Evolutionary conservation across 352 stramenopile genomes (phyloP), one percentile per base, ranked within the genome.

Genomic region (Globisporangium perplexum): DNA sequence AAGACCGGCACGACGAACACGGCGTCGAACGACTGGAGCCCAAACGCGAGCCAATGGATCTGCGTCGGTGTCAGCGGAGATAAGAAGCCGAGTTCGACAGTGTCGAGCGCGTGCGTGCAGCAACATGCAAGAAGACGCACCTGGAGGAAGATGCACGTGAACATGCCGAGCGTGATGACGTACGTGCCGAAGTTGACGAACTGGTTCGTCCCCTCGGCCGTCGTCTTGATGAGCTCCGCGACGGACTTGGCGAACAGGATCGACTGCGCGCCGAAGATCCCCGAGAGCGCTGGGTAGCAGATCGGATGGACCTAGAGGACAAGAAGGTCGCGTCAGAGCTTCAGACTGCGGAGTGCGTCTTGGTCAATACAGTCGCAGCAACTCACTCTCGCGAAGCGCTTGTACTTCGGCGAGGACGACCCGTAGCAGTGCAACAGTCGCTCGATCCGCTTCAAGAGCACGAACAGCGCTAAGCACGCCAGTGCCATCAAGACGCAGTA

Each of bases 1-100:
- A 94, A 92, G 3, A 90, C 74, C 0, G 84, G 84, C 12, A 95
- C 79, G 31, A 96, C 67, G 35, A 96, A 90, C 10, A 92, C 81
- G 2, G 86, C 87, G 62, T 96, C 87, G 43, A 96, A 96, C 12
- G 69, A 68, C 49, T 90, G 71, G 18, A 96, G 69, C 0, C 85
- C 86, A 23, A 80, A 61, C 7, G 89, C 89, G 31, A 96, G 86
- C 74, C 86, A 90, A 50, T 95, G 77, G 33, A 96, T 88, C 73
- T 90, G 52, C 11, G 17, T 20, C 11, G 14, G 43, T 30, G 12
- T 48, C 12, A 47, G 43, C 15, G 15, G 12, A 43, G 36, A 22
- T 43, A 15, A 17, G 15, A 17, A 20, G 7, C 36, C 2, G 15
- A 4, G 15, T 43, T 35, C 30, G 7, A 12, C 30, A 35, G 6